Percentiles rank a stretch among this genome's conserved stretches.
Conservation (phyloP, 352 stramenopile species). For the Aphanomyces euteiches region DNA sequence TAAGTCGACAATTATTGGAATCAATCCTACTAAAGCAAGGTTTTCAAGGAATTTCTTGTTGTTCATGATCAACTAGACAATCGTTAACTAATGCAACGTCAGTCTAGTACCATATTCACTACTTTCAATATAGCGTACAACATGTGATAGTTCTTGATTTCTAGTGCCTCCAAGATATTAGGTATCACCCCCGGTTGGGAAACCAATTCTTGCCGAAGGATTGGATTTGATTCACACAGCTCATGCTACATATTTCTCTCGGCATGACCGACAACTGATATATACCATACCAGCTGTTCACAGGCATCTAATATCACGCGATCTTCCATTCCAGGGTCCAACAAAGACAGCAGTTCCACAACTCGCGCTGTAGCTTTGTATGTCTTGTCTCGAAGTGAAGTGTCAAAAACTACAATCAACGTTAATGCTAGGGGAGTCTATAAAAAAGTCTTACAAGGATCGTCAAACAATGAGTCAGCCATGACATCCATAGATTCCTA, state of each 20-base stretch:
- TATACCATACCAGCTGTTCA: conserved; percentile 48
- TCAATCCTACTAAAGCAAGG: conserved; percentile 83
- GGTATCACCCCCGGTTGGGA: conserved; percentile 88
- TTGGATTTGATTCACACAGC: conserved; percentile 72
- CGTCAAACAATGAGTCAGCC: conserved; percentile 69
- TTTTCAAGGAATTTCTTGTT: conserved; percentile 90
- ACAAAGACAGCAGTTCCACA: conserved; percentile 64
- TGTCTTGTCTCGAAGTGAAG: conserved; percentile 55
- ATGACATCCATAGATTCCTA: conserved; percentile 37
- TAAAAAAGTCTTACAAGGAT: conserved; percentile 30
- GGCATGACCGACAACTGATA: neutral
- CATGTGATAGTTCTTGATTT: conserved; percentile 88
- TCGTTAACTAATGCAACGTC: neutral
- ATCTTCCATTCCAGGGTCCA: conserved; percentile 85
- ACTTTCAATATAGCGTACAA: conserved; percentile 81
- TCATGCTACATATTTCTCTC: conserved; percentile 43
- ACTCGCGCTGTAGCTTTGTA: conserved; percentile 73
- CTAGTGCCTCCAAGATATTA: conserved; percentile 90
- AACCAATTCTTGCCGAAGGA: conserved; percentile 75
- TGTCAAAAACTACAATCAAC: conserved; percentile 27
- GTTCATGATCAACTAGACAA: conserved; percentile 79
- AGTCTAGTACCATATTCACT: conserved; percentile 67
- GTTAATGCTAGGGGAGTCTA: neutral
- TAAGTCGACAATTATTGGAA: conserved; percentile 90
- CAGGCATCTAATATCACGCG: conserved; percentile 81